Evolutionary conservation across 2,329 filamentous ascomycete genomes (phyloP).

Genomic region (Aspergillus brunneoviolaceus): DNA sequence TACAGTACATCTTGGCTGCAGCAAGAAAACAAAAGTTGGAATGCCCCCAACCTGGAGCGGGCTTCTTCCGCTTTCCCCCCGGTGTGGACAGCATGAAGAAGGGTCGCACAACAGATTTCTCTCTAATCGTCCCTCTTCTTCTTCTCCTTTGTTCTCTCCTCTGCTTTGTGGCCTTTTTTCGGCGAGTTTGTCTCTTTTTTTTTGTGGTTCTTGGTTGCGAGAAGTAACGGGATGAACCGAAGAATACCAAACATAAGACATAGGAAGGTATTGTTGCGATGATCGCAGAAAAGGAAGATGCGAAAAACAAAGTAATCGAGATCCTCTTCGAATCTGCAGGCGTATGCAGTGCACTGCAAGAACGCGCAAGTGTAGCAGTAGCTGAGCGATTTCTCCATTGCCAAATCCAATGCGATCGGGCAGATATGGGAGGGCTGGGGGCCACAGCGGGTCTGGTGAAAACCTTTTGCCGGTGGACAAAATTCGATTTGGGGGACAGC

Average conservation of each 20-base stretch:
- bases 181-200: neutral
- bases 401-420: neutral
- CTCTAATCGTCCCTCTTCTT: neutral
- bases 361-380: neutral
- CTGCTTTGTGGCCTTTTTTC: neutral
- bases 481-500: neutral
- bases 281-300: neutral
- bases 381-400: neutral
- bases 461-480: neutral
- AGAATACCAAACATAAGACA: neutral
- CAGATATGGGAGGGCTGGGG: neutral
- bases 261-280: neutral
- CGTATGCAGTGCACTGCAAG: neutral
- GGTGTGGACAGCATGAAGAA: neutral
- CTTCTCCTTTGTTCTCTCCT: neutral
- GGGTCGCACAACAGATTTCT: neutral
- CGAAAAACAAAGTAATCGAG: neutral
- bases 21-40: neutral
- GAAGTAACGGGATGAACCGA: neutral
- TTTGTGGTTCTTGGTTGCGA: neutral
- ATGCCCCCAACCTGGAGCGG: neutral
- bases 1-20: neutral
- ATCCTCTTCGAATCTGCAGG: neutral
- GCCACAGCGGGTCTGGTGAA: neutral
- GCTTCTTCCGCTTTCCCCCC: neutral